Percentiles rank a stretch among this genome's conserved stretches.
Conservation (phyloP, 129 eudicot species). For the Arctium lappa region DNA sequence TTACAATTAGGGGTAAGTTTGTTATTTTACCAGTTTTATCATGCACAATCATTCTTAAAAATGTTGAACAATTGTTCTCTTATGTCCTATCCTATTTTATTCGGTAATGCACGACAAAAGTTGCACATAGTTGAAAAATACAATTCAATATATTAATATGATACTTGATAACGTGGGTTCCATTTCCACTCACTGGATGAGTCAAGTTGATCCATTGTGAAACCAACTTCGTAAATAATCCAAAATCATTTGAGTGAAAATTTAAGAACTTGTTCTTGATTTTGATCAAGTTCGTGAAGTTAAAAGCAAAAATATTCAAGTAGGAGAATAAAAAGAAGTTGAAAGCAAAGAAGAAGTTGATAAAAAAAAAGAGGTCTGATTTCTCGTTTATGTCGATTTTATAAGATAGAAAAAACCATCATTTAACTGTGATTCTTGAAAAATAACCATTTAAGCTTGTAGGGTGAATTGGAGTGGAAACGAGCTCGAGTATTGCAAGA, state of each 20-base stretch:
- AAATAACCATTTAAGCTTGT: conserved; percentile 4
- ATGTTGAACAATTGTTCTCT: too few species aligned
- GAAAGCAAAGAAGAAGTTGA: conserved; percentile 37
- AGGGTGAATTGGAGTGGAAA: conserved; percentile 51
- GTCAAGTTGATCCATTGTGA: conserved; percentile 1
- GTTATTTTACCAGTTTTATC: too few species aligned
- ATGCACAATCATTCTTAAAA: too few species aligned
- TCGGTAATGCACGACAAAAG: too few species aligned
- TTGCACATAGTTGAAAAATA: not conserved
- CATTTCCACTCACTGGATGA: not conserved
- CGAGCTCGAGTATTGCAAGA: conserved; percentile 43
- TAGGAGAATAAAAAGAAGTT: conserved; percentile 76
- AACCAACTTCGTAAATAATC: not conserved
- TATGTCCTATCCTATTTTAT: too few species aligned
- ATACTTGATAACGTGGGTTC: not conserved
- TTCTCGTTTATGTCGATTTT: not conserved
- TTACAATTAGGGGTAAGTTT: too few species aligned
- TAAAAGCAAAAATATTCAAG: conserved; percentile 39
- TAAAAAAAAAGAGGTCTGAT: conserved; percentile 43
- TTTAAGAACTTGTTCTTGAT: not conserved
- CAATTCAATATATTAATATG: not conserved
- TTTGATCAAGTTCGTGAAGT: conserved; percentile 48
- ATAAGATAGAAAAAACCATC: not conserved
- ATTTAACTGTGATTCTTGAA: not conserved
- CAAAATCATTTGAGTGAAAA: not conserved